phyloP scores from a whole-genome alignment of 1,284 basidiomycete species.

The Microbotryum saponariae region DNA sequence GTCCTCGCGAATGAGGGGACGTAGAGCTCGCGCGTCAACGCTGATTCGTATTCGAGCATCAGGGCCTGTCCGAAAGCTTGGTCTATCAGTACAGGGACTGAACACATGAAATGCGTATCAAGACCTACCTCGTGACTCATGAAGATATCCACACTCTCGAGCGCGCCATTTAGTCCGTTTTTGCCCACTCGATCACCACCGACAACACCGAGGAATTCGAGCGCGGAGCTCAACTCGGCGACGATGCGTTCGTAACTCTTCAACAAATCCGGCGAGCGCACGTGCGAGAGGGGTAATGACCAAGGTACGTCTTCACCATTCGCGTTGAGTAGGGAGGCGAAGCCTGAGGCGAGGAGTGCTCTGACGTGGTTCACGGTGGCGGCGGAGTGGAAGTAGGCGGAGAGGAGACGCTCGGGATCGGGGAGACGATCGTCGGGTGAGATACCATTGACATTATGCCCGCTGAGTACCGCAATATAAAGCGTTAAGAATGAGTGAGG shows the following conservation, averaged over 20 bases:
- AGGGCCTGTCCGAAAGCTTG: conserved; percentile 54
- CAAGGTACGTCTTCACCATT: conserved; percentile 68
- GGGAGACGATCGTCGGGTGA: conserved; percentile 63
- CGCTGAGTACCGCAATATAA: conserved; percentile 48
- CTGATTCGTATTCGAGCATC: conserved; percentile 87
- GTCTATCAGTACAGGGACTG: no score
- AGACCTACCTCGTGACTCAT: conserved; percentile 58
- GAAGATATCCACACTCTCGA: conserved; percentile 90
- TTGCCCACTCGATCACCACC: conserved; percentile 53
- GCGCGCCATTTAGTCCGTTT: conserved; percentile 60
- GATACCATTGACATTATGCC: conserved; percentile 92
- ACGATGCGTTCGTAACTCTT: conserved; percentile 78
- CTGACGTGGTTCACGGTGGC: conserved; percentile 91
- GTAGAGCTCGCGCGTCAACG: conserved; percentile 59
- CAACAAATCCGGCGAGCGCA: conserved; percentile 68
- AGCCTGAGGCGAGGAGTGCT: conserved; percentile 76
- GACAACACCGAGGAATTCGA: conserved; percentile 88
- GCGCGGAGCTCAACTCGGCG: conserved; percentile 74
- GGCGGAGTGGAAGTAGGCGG: conserved; percentile 89
- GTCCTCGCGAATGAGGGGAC: conserved; percentile 15
- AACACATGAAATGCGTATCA: not conserved
- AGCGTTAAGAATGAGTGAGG: not conserved
- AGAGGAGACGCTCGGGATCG: conserved; percentile 75
- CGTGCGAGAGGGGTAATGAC: conserved; percentile 86
- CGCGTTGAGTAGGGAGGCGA: conserved; percentile 54